These are phyloP conservation scores for Crithidia brevicula DNA, from an alignment of 208 protist species.

Conservation along the genomic window DNA sequence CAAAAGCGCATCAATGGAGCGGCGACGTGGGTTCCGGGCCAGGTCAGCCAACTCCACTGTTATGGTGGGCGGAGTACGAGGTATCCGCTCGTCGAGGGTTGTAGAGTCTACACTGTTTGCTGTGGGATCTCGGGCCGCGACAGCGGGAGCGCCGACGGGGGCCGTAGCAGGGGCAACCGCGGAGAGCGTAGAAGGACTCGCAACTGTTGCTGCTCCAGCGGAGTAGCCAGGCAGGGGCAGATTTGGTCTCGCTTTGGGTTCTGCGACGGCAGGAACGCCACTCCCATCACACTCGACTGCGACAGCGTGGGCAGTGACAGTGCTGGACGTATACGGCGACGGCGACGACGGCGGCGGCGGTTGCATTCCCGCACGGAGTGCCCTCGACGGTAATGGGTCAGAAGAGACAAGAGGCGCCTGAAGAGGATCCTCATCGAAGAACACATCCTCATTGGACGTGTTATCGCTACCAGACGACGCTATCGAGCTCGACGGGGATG, in stretches of 20 bases:
- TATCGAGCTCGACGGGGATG: background rate
- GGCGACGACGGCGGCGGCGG: background rate
- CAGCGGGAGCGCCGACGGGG: too few relatives aligned
- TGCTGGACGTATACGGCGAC: background rate
- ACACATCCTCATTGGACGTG: conserved; percentile 14
- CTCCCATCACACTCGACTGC: too few relatives aligned
- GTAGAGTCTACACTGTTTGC: too few relatives aligned
- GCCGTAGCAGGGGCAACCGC: too few relatives aligned
- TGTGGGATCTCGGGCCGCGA: too few relatives aligned
- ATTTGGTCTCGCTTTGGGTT: too few relatives aligned
- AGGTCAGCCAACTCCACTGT: background rate
- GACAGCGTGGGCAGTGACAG: background rate
- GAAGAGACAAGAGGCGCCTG: background rate
- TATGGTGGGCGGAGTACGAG: background rate
- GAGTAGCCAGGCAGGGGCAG: too few relatives aligned
- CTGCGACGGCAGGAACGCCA: too few relatives aligned
- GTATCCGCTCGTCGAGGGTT: too few relatives aligned
- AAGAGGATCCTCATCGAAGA: conserved; percentile 36
- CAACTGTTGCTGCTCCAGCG: too few relatives aligned
- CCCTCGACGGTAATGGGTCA: background rate
- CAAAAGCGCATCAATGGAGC: conserved; percentile 7
- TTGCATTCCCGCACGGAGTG: background rate
- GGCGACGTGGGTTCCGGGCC: background rate
- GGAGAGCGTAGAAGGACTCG: too few relatives aligned
- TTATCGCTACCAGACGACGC: background rate